A percentile compares a stretch with the other conserved stretches of the same genome.
Evolutionary conservation across 2,329 filamentous ascomycete species (phyloP).

Genomic region (Lojkania enalia): DNA sequence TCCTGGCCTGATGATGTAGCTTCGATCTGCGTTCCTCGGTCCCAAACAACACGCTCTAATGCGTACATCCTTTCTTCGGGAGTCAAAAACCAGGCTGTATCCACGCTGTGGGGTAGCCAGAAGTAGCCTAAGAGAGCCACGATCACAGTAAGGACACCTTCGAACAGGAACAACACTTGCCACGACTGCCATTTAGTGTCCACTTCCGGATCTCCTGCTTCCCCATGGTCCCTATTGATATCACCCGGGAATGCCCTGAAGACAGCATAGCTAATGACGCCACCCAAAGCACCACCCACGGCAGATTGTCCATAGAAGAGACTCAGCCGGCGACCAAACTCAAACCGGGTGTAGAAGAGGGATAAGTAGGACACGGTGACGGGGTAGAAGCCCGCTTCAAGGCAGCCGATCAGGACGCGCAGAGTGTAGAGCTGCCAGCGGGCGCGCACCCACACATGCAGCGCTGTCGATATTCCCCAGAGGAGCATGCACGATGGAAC

Average conservation of each 20-base stretch:
- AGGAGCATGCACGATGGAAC: constrained; percentile 62
- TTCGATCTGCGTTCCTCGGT: constrained; percentile 37
- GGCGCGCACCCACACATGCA: constrained; percentile 52
- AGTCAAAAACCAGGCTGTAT: constrained; percentile 58
- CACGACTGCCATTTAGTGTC: constrained; percentile 49
- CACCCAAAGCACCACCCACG: constrained; percentile 60
- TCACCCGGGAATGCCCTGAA: constrained; percentile 48
- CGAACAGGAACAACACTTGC: constrained; percentile 56
- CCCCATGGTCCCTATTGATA: constrained; percentile 14
- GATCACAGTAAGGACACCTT: constrained; percentile 52
- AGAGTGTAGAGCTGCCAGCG: constrained; percentile 54
- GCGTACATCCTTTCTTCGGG: constrained; percentile 52
- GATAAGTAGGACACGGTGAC: constrained; percentile 62
- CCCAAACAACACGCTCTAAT: constrained; percentile 49
- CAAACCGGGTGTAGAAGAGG: constrained; percentile 61
- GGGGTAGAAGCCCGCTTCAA: constrained; percentile 63
- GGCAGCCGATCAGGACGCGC: constrained; percentile 50
- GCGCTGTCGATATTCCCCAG: constrained; percentile 55
- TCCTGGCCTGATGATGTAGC: constrained; percentile 8
- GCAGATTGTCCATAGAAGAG: constrained; percentile 63
- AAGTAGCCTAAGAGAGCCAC: constrained; percentile 54
- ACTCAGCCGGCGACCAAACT: constrained; percentile 58
- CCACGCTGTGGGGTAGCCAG: constrained; percentile 54
- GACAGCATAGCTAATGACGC: constrained; percentile 55
- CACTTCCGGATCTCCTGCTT: constrained; percentile 9